These are phyloP conservation scores for Aureobasidium sp. DNA, from an alignment of 2,329 filamentous ascomycete species.

Conservation along the genomic window DNA sequence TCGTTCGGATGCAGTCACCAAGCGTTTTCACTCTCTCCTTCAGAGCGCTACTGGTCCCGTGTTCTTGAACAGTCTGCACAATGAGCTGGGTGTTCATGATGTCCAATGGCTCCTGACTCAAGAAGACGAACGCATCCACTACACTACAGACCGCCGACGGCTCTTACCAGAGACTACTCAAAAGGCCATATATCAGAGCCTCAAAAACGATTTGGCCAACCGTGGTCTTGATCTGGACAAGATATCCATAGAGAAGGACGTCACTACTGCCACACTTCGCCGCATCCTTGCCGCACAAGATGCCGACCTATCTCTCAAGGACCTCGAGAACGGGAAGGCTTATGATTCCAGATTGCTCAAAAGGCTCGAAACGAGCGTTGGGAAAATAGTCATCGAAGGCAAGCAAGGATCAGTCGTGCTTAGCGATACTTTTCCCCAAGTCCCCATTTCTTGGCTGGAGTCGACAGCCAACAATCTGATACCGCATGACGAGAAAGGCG, in stretches of 20 bases:
- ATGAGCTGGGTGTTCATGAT: slow-evolving; percentile 8
- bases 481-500: neutral
- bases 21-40: slow-evolving; percentile 9
- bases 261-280: neutral
- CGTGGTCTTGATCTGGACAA: neutral
- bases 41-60: neutral
- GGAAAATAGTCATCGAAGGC: neutral
- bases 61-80: neutral
- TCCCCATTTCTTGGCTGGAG: neutral
- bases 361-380: neutral
- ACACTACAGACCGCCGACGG: slow-evolving; percentile 2
- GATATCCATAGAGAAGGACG: neutral
- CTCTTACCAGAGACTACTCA: neutral
- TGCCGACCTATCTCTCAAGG: neutral
- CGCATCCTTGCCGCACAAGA: slow-evolving; percentile 2
- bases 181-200: neutral
- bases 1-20: slow-evolving; percentile 5
- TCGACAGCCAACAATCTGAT: neutral
- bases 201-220: neutral
- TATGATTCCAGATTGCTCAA: neutral
- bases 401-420: neutral
- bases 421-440: neutral
- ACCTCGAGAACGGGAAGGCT: neutral
- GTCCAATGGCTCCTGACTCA: slow-evolving; percentile 9
- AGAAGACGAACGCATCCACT: neutral